Evolutionary conservation across 345 rosid species (phyloP), one percentile per base, ranked within the genome.

Genomic region (Syzygium oleosum): DNA sequence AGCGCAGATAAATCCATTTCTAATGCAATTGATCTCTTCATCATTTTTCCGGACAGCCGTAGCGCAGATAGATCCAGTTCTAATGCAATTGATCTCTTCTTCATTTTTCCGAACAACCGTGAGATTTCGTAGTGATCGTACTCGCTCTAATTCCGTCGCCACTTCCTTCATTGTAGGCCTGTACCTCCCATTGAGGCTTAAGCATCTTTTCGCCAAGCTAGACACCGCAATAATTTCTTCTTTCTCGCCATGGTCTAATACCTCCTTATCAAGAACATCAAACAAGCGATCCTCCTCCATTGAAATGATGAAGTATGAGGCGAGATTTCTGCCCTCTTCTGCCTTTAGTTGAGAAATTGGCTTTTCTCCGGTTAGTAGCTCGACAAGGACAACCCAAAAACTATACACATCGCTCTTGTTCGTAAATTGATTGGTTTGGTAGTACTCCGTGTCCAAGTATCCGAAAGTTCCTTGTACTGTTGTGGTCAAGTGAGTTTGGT

Each of bases 11-110:
- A n/a, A n/a, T n/a, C n/a, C n/a, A n/a, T n/a, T n/a, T n/a, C n/a
- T n/a, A n/a, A n/a, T n/a, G n/a, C n/a, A 5, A 56, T 34, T 5
- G 0, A 22, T 56, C 61, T 23, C 61, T 56, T 23, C 61, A 22
- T 56, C n/a, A 56, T 56, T 9, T 56, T 56, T n/a, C 2, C 11
- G 0, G 5, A 56, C 0, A 5, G n/a, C 9, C 3, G 1, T 4
- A 23, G 13, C 13, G 10, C 59, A 1, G 11, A 22, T 55, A 22
- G 25, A 21, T 55, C 4, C 12, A 23, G 1, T 56, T 56, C 63
- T 56, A 56, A 23, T 56, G n/a, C 63, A 5, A 56, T 34, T 5
- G 0, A 22, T 56, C 61, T 23, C 61, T 56, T 23, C 61, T 56
- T 56, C n/a, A 56, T 56, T 9, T 56, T 56, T n/a, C 2, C 11